phyloP scores from a whole-genome alignment of 331 rosid genomes.

The Arachis monticola region DNA sequence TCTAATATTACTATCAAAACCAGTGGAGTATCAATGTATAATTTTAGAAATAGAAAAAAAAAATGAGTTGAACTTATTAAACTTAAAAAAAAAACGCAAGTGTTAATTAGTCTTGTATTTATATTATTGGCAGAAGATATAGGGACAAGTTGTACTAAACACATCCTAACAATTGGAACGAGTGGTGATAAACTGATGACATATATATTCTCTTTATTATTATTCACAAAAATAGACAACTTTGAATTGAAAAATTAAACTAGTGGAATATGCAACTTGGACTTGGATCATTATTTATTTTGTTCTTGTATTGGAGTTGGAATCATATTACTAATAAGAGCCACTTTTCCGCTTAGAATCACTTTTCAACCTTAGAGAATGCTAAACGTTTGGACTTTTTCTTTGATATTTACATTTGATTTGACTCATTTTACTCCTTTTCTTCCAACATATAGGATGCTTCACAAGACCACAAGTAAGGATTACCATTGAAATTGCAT shows the following conservation, averaged over 20 bases:
- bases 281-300: background rate
- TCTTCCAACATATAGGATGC: background rate
- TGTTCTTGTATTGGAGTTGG: background rate
- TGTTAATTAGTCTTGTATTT: too few relatives aligned
- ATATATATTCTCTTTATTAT: background rate
- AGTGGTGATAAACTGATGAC: background rate
- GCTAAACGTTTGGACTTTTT: background rate
- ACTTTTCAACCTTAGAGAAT: background rate
- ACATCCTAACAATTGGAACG: background rate
- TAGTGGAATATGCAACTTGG: slow-evolving; percentile 7
- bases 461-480: background rate
- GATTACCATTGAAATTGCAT: background rate
- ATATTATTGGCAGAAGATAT: too few relatives aligned
- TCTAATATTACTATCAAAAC: too few relatives aligned
- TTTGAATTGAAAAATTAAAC: background rate
- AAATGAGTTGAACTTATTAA: too few relatives aligned
- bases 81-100: too few relatives aligned
- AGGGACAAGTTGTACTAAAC: background rate
- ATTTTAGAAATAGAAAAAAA: too few relatives aligned
- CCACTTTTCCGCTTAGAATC: background rate
- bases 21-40: too few relatives aligned
- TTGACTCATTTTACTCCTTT: background rate
- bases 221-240: background rate
- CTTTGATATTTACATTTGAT: background rate
- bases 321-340: background rate